Base-by-base conservation (phyloP, 148 eudicot genomes). In the Oxyria digyna region DNA sequence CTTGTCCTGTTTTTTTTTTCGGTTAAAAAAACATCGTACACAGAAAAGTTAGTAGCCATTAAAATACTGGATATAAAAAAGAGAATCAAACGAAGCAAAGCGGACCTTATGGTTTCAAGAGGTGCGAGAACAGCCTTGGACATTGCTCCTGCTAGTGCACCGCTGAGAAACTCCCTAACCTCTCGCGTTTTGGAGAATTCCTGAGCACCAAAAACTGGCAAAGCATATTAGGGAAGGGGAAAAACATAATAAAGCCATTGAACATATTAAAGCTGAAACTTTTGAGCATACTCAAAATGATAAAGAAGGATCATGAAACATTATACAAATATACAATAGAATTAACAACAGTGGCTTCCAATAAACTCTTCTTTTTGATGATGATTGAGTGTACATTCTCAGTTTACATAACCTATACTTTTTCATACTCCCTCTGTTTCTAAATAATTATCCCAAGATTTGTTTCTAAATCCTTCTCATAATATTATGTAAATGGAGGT, bases 111-210 rank as follows among this genome's bases (percentile, higher is more conserved):
- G 69, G 98, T 93, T 76, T 93, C 98, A 54, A 93, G 91, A 77
- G 98, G 98, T 72, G 98, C 98, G 62, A 93, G 89, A 72, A 87
- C 82, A 73, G 98, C 98, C 78, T 93, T 93, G 59, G 96, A 72
- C 98, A 93, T 93, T 73, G 98, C 98, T 74, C 98, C 98, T 14
- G 98, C 98, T 72, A 93, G 67, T 52, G 98, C 98, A 76, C 98
- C 96, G 74, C 98, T 93, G 49, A 89, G 82, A 80, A 93, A 89
- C 78, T 93, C 98, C 1, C 96, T 86, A 26, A 76, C 95, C 78
- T 87, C 98, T 80, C 98, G 83, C 33, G 75, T 83, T 76, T 72
- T 69, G 64, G 85, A 6, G 65, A 81, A 55, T 71, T 72, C 82
- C 96, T 89, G 81, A 78, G 67, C 38, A 35, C 38, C 38, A 35